Percentiles rank a stretch among this genome's conserved stretches.
These are phyloP conservation scores for Deakozyma indianensis DNA, from an alignment of 805 yeast species.

Conservation along the genomic window DNA sequence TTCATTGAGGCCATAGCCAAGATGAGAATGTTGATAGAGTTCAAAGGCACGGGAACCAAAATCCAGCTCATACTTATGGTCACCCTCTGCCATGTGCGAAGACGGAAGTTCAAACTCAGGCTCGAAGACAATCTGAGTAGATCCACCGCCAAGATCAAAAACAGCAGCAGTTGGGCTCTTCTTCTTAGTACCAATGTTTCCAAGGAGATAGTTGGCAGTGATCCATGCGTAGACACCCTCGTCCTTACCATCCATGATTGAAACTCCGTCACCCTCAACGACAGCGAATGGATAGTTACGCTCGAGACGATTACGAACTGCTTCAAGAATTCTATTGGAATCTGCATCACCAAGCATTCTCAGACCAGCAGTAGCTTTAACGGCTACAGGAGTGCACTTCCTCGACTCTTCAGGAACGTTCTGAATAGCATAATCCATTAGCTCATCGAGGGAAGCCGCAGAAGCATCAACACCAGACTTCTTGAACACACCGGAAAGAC, in stretches of 20 bases:
- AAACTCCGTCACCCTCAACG: constrained; percentile 71
- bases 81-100: constrained; percentile 59
- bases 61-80: constrained; percentile 63
- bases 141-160: constrained; percentile 96
- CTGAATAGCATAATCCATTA: constrained; percentile 60
- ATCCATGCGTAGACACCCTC: constrained; percentile 99
- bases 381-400: constrained; percentile 84
- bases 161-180: constrained; percentile 88
- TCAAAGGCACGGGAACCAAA: constrained; percentile 74
- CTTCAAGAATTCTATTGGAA: constrained; percentile 53
- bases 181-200: constrained; percentile 75
- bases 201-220: constrained; percentile 83
- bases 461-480: constrained; percentile 37
- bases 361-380: constrained; percentile 96
- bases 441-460: constrained; percentile 76
- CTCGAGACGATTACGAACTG: constrained; percentile 66
- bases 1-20: constrained; percentile 91
- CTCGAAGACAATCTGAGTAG: constrained; percentile 96
- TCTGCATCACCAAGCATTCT: constrained; percentile 70
- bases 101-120: constrained; percentile 42
- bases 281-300: constrained; percentile 83
- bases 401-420: constrained; percentile 61
- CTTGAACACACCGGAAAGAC: constrained; percentile 54
- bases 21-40: constrained; percentile 85
- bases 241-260: constrained; percentile 91